Conservation (phyloP, 768 basidiomycete genomes). For the Amylocystis lapponica region DNA sequence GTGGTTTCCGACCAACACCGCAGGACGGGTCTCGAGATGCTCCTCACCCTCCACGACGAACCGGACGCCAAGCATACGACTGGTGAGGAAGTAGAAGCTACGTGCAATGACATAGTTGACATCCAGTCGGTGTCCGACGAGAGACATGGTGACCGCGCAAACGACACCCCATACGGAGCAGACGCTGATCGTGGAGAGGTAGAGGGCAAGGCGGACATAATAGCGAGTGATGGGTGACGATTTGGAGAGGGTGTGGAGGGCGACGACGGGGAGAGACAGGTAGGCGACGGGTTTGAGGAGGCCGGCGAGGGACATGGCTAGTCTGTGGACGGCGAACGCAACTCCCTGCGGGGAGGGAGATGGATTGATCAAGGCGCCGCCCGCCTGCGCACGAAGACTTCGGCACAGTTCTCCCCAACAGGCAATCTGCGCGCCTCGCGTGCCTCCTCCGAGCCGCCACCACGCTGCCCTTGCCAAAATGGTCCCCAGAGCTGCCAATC, state of each 20-base stretch:
- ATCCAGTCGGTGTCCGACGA: constrained; percentile 67
- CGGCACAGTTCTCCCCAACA: no score
- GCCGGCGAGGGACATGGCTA: constrained; percentile 61
- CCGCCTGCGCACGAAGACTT: no score
- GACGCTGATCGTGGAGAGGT: constrained; percentile 63
- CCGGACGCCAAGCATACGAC: constrained; percentile 55
- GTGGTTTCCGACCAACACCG: constrained; percentile 82
- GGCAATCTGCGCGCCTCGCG: no score
- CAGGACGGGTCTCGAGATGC: constrained; percentile 63
- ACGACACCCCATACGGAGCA: constrained; percentile 70
- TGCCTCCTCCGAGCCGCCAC: no score
- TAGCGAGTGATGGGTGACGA: constrained; percentile 56
- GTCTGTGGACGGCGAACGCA: constrained; percentile 8
- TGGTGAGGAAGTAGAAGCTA: constrained; percentile 69
- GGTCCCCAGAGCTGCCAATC: no score
- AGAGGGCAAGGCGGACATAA: constrained; percentile 68
- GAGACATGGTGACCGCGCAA: constrained; percentile 57
- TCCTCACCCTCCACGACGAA: constrained; percentile 86
- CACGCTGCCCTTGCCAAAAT: no score
- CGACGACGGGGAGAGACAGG: constrained; percentile 63
- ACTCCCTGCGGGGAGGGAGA: constrained; percentile 5
- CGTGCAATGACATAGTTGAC: constrained; percentile 81
- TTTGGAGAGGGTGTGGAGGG: constrained; percentile 55
- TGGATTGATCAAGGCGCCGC: no score
- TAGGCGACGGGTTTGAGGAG: constrained; percentile 72